Evolutionary conservation across 805 yeast species (phyloP), one percentile per base, ranked within the genome.

Genomic region (Sugiyamaella boreocaroliniensis): DNA sequence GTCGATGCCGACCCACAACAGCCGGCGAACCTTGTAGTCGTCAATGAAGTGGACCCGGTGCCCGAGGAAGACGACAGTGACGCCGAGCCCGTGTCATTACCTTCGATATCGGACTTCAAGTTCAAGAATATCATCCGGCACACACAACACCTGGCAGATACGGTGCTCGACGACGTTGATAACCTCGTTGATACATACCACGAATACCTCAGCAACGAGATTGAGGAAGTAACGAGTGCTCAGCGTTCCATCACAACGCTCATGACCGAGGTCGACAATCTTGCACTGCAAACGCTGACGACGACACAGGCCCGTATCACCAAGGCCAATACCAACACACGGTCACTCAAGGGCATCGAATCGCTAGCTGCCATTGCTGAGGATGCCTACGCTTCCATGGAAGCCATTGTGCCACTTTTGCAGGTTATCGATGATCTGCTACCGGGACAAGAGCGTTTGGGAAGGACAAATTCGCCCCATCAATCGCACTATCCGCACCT

Each of bases 401-500:
- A 55, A 8, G 32, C 44, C 4, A 53, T 62, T 9, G 43, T 61
- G 29, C 42, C 37, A 19, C 20, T 46, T 11, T 48, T 63, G 8
- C 45, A 50, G 15, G 49, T 51, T 15, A 57, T 75, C 9, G 81
- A 78, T 54, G 40, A 58, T 8, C 58, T 58, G 20, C 55, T 77
- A 48, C 71, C 76, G 0, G 51, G 56, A 8, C 66, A 68, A 34
- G 75, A 71, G 29, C 63, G 75, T 43, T 61, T 76, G 14, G 65
- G 72, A 26, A 61, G 67, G 12, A 54, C 64, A 3, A 65, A 68
- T 18, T 66, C 72, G 7, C 67, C 75, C 1, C 75, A 76, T 61
- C 65, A 68, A 53, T 61, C 61, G 15, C 81, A 78, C 57, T 78
- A 75, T 60, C 75, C 75, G 3, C 62, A 65, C 4, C 55, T 78